Percentiles rank a stretch among this genome's conserved stretches.
phyloP scores from a whole-genome alignment of 768 basidiomycete genomes.

The Collybia mongolica region DNA sequence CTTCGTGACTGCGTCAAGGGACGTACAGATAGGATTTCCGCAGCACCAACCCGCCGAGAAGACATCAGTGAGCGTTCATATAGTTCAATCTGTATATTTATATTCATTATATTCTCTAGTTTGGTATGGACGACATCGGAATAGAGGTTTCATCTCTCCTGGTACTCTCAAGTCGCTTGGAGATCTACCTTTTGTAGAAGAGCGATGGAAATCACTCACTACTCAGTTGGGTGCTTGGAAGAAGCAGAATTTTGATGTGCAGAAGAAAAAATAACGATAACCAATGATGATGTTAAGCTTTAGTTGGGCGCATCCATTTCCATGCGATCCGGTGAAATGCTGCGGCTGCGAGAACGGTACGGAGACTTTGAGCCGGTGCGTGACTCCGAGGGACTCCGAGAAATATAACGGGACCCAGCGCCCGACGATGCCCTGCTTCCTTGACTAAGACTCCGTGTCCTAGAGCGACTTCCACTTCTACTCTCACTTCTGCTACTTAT shows the following conservation, averaged over 20 bases:
- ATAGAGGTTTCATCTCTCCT: constrained; percentile 74
- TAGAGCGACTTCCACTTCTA: constrained; percentile 28
- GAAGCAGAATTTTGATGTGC: constrained; percentile 39
- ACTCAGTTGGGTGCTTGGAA: constrained; percentile 59
- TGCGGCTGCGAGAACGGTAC: constrained; percentile 55
- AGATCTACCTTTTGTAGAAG: constrained; percentile 57
- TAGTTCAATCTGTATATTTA: neutral
- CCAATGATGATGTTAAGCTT: constrained; percentile 10
- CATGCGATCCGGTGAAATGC: constrained; percentile 60
- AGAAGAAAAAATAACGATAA: constrained; percentile 34
- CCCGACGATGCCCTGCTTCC: constrained; percentile 37
- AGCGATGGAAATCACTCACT: constrained; percentile 68
- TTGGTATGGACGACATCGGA: constrained; percentile 74
- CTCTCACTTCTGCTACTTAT: constrained; percentile 33
- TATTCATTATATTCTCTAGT: constrained; percentile 36
- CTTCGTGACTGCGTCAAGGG: constrained; percentile 78
- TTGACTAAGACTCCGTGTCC: constrained; percentile 16
- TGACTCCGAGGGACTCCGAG: constrained; percentile 63
- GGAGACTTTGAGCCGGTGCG: constrained; percentile 41
- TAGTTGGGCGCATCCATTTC: constrained; percentile 27
- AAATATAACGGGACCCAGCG: constrained; percentile 58
- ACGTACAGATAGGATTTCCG: constrained; percentile 65
- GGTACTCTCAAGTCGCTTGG: constrained; percentile 51
- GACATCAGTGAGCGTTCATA: constrained; percentile 67
- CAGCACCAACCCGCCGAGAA: constrained; percentile 81